Percentiles rank a stretch among this genome's conserved stretches.
phyloP scores from a whole-genome alignment of 768 basidiomycete genomes.

The Cyathus striatus region DNA sequence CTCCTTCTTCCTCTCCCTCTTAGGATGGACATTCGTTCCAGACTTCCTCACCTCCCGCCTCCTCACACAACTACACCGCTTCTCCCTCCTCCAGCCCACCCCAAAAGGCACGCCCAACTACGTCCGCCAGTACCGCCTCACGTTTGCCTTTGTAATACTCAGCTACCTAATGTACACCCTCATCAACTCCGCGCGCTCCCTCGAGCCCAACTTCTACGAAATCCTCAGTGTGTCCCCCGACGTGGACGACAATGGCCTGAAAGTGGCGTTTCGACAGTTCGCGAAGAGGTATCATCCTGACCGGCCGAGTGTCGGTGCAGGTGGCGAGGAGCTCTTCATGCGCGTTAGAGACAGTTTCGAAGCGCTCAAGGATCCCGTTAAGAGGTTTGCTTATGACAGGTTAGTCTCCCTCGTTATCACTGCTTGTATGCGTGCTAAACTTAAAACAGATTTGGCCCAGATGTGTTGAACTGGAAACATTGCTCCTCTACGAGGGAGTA shows the following conservation, averaged over 20 bases:
- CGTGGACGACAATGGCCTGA: slow-evolving; percentile 66
- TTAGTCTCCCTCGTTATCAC: slow-evolving; percentile 32
- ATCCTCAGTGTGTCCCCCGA: slow-evolving; percentile 56
- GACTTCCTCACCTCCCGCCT: slow-evolving; percentile 51
- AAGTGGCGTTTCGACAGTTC: slow-evolving; percentile 69
- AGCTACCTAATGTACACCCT: slow-evolving; percentile 66
- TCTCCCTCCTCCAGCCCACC: slow-evolving; percentile 29
- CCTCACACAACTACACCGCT: slow-evolving; percentile 28
- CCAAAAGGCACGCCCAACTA: slow-evolving; percentile 37
- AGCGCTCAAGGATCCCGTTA: slow-evolving; percentile 69
- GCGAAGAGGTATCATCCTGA: slow-evolving; percentile 77
- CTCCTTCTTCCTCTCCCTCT: slow-evolving; percentile 28
- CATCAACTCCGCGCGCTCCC: slow-evolving; percentile 46
- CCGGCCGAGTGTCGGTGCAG: slow-evolving; percentile 49
- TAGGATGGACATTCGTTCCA: slow-evolving; percentile 67
- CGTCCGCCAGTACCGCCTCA: slow-evolving; percentile 55
- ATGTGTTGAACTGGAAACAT: slow-evolving; percentile 57
- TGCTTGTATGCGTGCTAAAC: no score
- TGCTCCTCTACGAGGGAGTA: slow-evolving; percentile 70
- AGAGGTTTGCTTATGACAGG: slow-evolving; percentile 85
- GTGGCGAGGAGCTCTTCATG: slow-evolving; percentile 65
- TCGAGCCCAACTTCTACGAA: slow-evolving; percentile 75
- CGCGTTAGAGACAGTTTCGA: slow-evolving; percentile 71
- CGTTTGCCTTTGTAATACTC: slow-evolving; percentile 59
- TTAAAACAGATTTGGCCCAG: slow-evolving; percentile 76